A percentile compares a stretch with the other conserved stretches of the same genome.
phyloP scores from a whole-genome alignment of 176 grass and related monocot genomes.

The sorghum (Sorghum bicolor) region Sorghum_bicolor_NCBIv3 NC_012872.2:65247501-65248000 shows the following conservation, averaged over 20 bases:
- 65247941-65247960: conserved; percentile 35
- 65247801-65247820: conserved; percentile 85
- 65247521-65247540: background rate
- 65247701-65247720: background rate
- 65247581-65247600: background rate
- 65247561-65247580: background rate
- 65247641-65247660: background rate
- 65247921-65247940: conserved; percentile 75
- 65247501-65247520: background rate
- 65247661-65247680: background rate
- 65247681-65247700: background rate
- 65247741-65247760: background rate
- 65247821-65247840: conserved; percentile 74
- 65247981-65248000: background rate
- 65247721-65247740: background rate
- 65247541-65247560: background rate
- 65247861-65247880: conserved; percentile 73
- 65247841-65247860: conserved; percentile 65
- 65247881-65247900: conserved; percentile 83
- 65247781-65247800: conserved; percentile 46
- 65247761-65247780: background rate
- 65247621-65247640: background rate
- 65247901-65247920: conserved; percentile 68
- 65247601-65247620: background rate
- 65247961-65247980: background rate